phyloP scores from a whole-genome alignment of 2,329 filamentous ascomycete species.

The Magnaporthales sp. region DNA sequence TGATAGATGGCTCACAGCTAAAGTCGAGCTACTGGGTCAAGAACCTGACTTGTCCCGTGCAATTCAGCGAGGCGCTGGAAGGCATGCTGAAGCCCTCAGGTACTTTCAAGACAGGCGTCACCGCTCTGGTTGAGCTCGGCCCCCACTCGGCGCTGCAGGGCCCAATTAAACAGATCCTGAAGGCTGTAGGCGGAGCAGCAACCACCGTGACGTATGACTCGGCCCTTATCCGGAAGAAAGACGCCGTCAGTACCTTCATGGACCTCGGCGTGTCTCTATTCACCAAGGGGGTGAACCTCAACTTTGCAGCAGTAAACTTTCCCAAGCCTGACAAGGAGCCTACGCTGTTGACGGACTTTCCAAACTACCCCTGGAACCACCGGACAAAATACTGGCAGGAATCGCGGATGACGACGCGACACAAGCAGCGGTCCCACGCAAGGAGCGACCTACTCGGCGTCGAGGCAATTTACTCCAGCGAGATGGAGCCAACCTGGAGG shows the following conservation, averaged over 20 bases:
- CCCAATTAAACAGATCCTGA: slow-evolving; percentile 40
- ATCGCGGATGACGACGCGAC: slow-evolving; percentile 31
- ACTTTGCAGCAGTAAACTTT: slow-evolving; percentile 38
- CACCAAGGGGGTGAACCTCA: slow-evolving; percentile 31
- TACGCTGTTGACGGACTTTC: slow-evolving; percentile 33
- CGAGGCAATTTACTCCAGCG: slow-evolving; percentile 32
- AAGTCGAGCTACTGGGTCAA: slow-evolving; percentile 24
- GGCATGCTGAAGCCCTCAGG: slow-evolving; percentile 16
- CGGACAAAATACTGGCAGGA: slow-evolving; percentile 38
- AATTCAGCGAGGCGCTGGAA: slow-evolving; percentile 29
- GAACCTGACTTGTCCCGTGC: slow-evolving; percentile 28
- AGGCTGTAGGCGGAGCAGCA: slow-evolving; percentile 30
- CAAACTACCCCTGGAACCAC: slow-evolving; percentile 39
- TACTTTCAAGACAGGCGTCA: slow-evolving; percentile 15
- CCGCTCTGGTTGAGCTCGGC: slow-evolving; percentile 38
- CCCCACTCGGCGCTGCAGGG: slow-evolving; percentile 41
- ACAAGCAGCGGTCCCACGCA: slow-evolving; percentile 28
- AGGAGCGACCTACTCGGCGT: slow-evolving; percentile 39
- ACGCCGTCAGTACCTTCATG: slow-evolving; percentile 31
- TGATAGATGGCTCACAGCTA: slow-evolving; percentile 26
- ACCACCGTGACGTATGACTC: slow-evolving; percentile 34
- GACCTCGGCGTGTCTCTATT: slow-evolving; percentile 36
- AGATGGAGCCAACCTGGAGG: slow-evolving; percentile 38
- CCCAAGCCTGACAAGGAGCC: slow-evolving; percentile 25
- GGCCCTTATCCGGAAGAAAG: slow-evolving; percentile 41